phyloP scores from a whole-genome alignment of 768 basidiomycete species.

The Xerocomellus chrysenteron region DNA sequence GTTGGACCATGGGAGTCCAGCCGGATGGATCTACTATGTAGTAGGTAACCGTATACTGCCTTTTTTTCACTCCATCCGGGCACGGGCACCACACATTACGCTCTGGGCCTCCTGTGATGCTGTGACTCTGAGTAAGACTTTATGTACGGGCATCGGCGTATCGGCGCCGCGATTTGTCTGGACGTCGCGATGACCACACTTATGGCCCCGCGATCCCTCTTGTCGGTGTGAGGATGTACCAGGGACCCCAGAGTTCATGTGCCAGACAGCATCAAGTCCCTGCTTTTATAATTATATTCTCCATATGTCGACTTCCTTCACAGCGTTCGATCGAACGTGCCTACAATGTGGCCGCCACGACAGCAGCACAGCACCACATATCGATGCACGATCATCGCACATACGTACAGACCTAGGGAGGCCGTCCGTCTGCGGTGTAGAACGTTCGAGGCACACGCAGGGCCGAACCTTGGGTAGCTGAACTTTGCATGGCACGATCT shows the following conservation, averaged over 20 bases:
- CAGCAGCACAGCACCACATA: background rate
- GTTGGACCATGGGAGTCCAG: too few species aligned
- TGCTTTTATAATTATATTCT: too few species aligned
- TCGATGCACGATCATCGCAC: background rate
- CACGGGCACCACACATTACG: too few species aligned
- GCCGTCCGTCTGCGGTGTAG: background rate
- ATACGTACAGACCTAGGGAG: background rate
- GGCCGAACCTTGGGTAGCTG: background rate
- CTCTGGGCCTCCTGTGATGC: too few species aligned
- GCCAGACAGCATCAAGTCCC: too few species aligned
- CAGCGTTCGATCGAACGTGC: background rate
- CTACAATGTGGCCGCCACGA: background rate
- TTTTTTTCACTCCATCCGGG: too few species aligned
- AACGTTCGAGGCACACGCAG: constrained; percentile 1
- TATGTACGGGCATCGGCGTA: too few species aligned
- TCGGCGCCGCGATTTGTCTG: too few species aligned
- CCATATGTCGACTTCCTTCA: background rate
- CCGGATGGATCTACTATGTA: background rate
- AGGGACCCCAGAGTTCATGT: too few species aligned
- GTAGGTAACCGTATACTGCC: too few species aligned
- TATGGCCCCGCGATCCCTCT: background rate
- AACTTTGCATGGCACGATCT: background rate
- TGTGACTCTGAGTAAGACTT: too few species aligned
- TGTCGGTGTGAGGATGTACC: background rate
- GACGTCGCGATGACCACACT: background rate